phyloP scores from a whole-genome alignment of 495 filamentous ascomycete species.

The Hypoxylon fragiforme region DNA sequence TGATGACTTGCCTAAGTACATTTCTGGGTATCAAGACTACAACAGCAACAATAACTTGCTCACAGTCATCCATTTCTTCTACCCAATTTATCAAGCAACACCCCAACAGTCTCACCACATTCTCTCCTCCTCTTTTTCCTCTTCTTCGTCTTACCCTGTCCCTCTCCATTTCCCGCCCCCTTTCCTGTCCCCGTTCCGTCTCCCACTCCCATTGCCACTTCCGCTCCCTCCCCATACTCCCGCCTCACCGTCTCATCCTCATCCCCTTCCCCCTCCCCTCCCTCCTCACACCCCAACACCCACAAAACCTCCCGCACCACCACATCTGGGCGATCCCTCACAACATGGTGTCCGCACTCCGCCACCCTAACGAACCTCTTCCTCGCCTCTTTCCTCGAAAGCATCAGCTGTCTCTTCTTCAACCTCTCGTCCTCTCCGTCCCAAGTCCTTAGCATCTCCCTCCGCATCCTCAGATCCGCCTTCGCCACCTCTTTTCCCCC shows the following conservation, averaged over 20 bases:
- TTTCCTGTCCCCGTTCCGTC: too few relatives aligned
- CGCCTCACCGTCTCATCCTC: not conserved
- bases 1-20: too few relatives aligned
- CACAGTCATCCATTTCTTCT: not conserved
- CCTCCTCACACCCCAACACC: slow-evolving; percentile 42
- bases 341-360: slow-evolving; percentile 56
- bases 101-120: too few relatives aligned
- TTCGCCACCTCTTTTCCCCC: not conserved
- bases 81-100: not conserved
- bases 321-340: slow-evolving; percentile 51
- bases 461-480: slow-evolving; percentile 2
- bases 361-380: slow-evolving; percentile 45
- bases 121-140: too few relatives aligned
- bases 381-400: slow-evolving; percentile 34
- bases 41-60: not conserved
- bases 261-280: not conserved
- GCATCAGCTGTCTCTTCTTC: slow-evolving; percentile 50
- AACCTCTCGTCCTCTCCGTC: slow-evolving; percentile 43
- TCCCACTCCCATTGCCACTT: not conserved
- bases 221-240: not conserved
- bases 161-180: too few relatives aligned
- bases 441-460: slow-evolving; percentile 43
- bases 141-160: too few relatives aligned
- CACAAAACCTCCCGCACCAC: slow-evolving; percentile 52
- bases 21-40: too few relatives aligned